A percentile compares a stretch with the other conserved stretches of the same genome.
phyloP scores from a whole-genome alignment of 169 alveolate genomes.

The Cyclospora cayetanensis region DNA sequence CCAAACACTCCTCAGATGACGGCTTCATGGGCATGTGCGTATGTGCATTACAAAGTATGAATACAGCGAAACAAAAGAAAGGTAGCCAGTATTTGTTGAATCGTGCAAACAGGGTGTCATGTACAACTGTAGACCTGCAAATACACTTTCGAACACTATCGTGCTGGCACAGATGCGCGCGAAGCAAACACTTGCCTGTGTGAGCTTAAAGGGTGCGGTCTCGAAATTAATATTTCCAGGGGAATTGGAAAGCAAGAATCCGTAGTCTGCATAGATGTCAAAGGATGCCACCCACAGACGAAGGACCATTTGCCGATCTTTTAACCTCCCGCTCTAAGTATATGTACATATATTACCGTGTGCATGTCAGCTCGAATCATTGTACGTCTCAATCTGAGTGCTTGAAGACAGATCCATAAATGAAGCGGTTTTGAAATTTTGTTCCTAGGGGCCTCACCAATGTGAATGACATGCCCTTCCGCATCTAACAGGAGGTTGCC shows the following conservation, averaged over 20 bases:
- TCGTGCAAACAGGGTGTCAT: not conserved
- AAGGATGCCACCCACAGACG: not conserved
- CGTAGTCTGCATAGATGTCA: constrained; percentile 84
- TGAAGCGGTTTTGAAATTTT: no score
- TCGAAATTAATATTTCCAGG: constrained; percentile 97
- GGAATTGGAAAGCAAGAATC: constrained; percentile 94
- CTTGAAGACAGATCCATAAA: no score
- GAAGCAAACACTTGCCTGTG: constrained; percentile 71
- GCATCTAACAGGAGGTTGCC: constrained; percentile 95
- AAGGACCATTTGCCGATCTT: not conserved
- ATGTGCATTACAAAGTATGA: no score
- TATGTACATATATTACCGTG: not conserved
- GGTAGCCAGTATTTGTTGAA: no score
- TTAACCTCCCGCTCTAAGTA: not conserved
- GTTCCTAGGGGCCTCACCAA: constrained; percentile 79
- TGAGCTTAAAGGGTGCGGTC: constrained; percentile 96
- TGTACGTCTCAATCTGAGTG: no score
- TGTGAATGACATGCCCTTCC: constrained; percentile 96
- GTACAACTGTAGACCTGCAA: not conserved
- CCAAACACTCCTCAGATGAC: no score
- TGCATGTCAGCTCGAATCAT: no score
- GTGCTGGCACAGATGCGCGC: not conserved
- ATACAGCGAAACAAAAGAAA: no score
- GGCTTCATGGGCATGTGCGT: no score
- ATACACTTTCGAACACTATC: not conserved